Evolutionary conservation across 2,329 filamentous ascomycete genomes (phyloP).

Genomic region (Aspergillus novofumigatus): DNA sequence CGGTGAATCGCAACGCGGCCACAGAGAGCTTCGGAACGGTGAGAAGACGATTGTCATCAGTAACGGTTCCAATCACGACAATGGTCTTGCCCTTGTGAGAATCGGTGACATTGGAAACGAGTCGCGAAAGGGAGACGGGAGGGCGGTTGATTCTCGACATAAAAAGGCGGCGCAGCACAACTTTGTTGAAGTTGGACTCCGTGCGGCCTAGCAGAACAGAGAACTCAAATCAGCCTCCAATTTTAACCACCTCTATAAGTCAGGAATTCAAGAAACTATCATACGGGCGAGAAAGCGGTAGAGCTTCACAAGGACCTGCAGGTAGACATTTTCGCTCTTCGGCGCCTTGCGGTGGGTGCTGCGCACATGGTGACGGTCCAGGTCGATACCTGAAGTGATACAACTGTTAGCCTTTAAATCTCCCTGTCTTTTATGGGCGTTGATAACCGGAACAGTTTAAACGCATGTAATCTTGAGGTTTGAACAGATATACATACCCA

Average conservation of each 20-base stretch:
- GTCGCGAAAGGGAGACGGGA: slow-evolving; percentile 89
- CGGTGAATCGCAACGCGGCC: slow-evolving; percentile 93
- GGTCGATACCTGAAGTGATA: slow-evolving; percentile 47
- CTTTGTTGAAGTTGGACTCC: slow-evolving; percentile 97
- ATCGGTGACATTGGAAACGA: slow-evolving; percentile 64
- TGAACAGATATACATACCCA: slow-evolving; percentile 34
- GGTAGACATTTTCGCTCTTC: slow-evolving; percentile 97
- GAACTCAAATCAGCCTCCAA: slow-evolving; percentile 16
- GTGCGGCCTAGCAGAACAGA: slow-evolving; percentile 67
- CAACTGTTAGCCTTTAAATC: slow-evolving; percentile 9
- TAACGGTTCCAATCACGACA: slow-evolving; percentile 91
- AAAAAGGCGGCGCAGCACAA: slow-evolving; percentile 93
- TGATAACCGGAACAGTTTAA: not conserved
- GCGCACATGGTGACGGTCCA: slow-evolving; percentile 61
- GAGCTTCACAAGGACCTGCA: slow-evolving; percentile 96
- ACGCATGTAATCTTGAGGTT: not conserved
- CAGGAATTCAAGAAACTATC: slow-evolving; percentile 15
- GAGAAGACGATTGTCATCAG: slow-evolving; percentile 93
- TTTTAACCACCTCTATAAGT: slow-evolving; percentile 1
- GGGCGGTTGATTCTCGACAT: slow-evolving; percentile 99
- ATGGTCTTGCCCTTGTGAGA: slow-evolving; percentile 68
- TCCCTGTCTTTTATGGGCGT: not conserved
- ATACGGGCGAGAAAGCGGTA: slow-evolving; percentile 95
- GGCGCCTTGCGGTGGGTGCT: slow-evolving; percentile 81
- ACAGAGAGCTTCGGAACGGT: slow-evolving; percentile 88